These are phyloP conservation scores for Suillus brevipes DNA, from an alignment of 768 basidiomycete genomes.

Conservation along the genomic window DNA sequence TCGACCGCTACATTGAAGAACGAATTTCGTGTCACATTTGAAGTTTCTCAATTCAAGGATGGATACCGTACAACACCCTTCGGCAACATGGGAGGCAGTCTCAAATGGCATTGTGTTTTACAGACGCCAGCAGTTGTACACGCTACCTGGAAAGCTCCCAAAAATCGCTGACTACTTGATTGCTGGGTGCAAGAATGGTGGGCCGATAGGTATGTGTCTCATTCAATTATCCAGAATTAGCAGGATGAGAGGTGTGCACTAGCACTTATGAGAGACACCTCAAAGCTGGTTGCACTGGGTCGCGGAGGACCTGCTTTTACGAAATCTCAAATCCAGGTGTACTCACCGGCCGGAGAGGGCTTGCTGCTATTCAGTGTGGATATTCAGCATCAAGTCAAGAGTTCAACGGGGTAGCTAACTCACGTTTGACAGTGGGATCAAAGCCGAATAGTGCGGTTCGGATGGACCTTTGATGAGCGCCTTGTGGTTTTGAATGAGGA, in stretches of 20 bases:
- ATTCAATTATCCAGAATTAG: slow-evolving; percentile 9
- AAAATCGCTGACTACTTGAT: slow-evolving; percentile 78
- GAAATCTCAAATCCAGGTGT: slow-evolving; percentile 85
- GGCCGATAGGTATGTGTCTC: slow-evolving; percentile 72
- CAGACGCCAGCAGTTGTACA: slow-evolving; percentile 79
- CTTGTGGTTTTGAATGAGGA: slow-evolving; percentile 89
- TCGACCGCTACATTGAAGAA: not conserved
- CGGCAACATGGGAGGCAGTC: slow-evolving; percentile 89
- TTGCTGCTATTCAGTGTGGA: slow-evolving; percentile 71
- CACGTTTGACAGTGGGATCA: slow-evolving; percentile 80
- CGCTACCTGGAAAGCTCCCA: slow-evolving; percentile 74
- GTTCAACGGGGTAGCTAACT: slow-evolving; percentile 12
- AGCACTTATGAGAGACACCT: slow-evolving; percentile 88
- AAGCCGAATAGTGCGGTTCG: slow-evolving; percentile 75
- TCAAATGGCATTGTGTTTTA: slow-evolving; percentile 87
- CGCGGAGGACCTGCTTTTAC: slow-evolving; percentile 54
- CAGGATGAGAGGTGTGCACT: not conserved
- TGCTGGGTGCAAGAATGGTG: slow-evolving; percentile 82
- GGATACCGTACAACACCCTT: slow-evolving; percentile 66
- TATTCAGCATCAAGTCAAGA: slow-evolving; percentile 27
- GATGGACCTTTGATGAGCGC: slow-evolving; percentile 82
- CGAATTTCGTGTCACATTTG: not conserved
- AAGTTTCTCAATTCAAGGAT: slow-evolving; percentile 14
- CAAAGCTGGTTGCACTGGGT: slow-evolving; percentile 75
- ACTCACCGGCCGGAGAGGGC: slow-evolving; percentile 80